Evolutionary conservation across 2,329 filamentous ascomycete species (phyloP).

Genomic region (Fusarium sp.): DNA sequence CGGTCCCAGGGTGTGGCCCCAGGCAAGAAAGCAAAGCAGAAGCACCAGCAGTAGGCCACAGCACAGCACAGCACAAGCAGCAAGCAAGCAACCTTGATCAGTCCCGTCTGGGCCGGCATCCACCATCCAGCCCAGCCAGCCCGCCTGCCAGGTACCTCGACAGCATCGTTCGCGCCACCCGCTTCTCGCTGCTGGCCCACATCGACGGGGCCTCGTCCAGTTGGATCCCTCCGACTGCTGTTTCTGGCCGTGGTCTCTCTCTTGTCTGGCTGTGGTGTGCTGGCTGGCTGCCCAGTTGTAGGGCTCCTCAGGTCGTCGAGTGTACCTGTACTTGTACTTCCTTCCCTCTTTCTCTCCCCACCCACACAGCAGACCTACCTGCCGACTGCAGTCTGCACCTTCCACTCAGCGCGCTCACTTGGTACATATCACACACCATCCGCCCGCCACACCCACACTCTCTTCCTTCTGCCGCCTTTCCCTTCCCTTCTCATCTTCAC

Average conservation of each 20-base stretch:
- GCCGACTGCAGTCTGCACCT: background rate
- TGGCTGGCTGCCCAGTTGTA: constrained; percentile 8
- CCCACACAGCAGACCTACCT: background rate
- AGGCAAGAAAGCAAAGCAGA: background rate
- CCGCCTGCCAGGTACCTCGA: constrained; percentile 35
- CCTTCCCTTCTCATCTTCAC: constrained; percentile 46
- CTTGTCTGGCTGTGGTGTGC: background rate
- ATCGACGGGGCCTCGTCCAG: constrained; percentile 28
- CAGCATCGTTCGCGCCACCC: constrained; percentile 46
- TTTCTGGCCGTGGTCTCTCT: constrained; percentile 15
- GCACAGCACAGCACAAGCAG: background rate
- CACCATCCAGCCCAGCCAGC: constrained; percentile 28
- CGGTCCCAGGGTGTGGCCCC: background rate
- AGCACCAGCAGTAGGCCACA: background rate
- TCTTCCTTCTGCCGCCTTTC: constrained; percentile 33
- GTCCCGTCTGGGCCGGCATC: constrained; percentile 6
- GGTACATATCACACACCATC: constrained; percentile 43
- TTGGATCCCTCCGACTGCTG: constrained; percentile 13
- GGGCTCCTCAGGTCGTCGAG: constrained; percentile 8
- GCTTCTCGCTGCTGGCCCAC: constrained; percentile 44
- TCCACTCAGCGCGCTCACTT: background rate
- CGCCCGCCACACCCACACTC: constrained; percentile 42
- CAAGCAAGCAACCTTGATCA: constrained; percentile 30
- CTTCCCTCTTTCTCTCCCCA: background rate
- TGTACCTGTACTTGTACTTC: background rate